Evolutionary conservation across 2,329 filamentous ascomycete species (phyloP).

Genomic region (Rhynchosporium agropyri): DNA sequence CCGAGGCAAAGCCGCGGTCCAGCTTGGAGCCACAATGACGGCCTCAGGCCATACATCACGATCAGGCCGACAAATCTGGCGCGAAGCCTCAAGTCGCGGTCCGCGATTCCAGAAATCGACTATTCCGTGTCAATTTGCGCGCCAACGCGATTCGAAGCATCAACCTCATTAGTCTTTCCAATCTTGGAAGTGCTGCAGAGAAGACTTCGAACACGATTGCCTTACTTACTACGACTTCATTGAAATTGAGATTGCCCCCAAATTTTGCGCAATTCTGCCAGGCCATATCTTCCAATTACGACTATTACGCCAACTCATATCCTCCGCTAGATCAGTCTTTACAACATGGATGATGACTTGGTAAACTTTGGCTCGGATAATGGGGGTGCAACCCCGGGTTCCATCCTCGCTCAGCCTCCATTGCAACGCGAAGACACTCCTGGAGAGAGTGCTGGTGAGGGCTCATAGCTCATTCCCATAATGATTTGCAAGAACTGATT

Average conservation of each 20-base stretch:
- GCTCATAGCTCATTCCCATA: conserved; percentile 33
- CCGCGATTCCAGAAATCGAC: conserved; percentile 31
- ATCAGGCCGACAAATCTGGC: background rate
- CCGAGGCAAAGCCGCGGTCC: conserved; percentile 28
- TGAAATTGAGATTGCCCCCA: background rate
- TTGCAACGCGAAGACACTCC: conserved; percentile 49
- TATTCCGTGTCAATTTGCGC: conserved; percentile 27
- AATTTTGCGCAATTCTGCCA: conserved; percentile 17
- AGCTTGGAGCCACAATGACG: background rate
- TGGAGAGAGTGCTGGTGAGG: conserved; percentile 33
- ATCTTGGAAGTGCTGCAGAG: conserved; percentile 8
- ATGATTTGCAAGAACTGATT: conserved; percentile 9
- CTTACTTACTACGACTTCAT: background rate
- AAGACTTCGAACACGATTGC: background rate
- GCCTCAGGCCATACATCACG: conserved; percentile 10
- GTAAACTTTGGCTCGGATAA: conserved; percentile 60
- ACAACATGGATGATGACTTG: conserved; percentile 61
- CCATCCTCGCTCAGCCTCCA: conserved; percentile 58
- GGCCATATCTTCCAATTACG: conserved; percentile 12
- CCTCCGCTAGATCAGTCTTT: conserved; percentile 25
- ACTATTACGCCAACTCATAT: conserved; percentile 40
- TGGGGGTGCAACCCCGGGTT: conserved; percentile 58
- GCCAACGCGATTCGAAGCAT: conserved; percentile 27
- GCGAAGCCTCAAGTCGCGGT: conserved; percentile 8
- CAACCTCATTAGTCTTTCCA: conserved; percentile 20